A percentile compares a stretch with the other conserved stretches of the same genome.
Evolutionary conservation across 805 yeast genomes (phyloP).

Genomic region (Candida nanaspora): DNA sequence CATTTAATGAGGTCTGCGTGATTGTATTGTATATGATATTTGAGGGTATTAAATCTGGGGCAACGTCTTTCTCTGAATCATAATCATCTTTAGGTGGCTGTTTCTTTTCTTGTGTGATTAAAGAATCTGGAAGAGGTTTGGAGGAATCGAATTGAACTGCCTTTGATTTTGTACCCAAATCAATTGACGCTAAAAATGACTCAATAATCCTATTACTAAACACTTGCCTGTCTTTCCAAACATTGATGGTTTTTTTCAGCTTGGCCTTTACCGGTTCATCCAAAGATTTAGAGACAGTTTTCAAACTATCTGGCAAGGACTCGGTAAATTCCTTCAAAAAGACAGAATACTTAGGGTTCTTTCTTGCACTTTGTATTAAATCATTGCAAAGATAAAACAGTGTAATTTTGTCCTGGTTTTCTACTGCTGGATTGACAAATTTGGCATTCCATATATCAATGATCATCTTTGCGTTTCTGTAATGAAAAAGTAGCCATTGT

Average conservation of each 20-base stretch:
- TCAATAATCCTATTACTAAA: conserved; percentile 24
- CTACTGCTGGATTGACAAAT: conserved; percentile 6
- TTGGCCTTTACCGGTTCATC: conserved; percentile 30
- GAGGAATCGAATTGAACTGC: no score
- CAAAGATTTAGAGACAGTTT: conserved; percentile 23
- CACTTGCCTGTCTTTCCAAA: conserved; percentile 51
- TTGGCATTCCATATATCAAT: conserved; percentile 44
- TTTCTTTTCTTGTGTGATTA: background rate
- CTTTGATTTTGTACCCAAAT: background rate
- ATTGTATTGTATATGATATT: conserved; percentile 16
- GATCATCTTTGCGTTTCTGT: conserved; percentile 45
- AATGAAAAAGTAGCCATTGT: conserved; percentile 65
- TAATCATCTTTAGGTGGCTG: background rate
- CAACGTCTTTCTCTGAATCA: conserved; percentile 7
- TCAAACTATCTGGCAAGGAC: conserved; percentile 37
- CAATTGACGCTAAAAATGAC: conserved; percentile 2
- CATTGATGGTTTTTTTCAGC: conserved; percentile 42
- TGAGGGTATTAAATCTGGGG: conserved; percentile 19
- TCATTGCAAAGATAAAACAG: conserved; percentile 73
- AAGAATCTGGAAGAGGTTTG: background rate
- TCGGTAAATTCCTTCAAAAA: conserved; percentile 51
- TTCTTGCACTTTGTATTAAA: conserved; percentile 70
- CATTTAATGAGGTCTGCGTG: conserved; percentile 14
- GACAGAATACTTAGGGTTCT: conserved; percentile 46
- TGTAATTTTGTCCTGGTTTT: conserved; percentile 35